Evolutionary conservation across 106 monocot species (phyloP).

Genomic region (Chionographis japonica): DNA sequence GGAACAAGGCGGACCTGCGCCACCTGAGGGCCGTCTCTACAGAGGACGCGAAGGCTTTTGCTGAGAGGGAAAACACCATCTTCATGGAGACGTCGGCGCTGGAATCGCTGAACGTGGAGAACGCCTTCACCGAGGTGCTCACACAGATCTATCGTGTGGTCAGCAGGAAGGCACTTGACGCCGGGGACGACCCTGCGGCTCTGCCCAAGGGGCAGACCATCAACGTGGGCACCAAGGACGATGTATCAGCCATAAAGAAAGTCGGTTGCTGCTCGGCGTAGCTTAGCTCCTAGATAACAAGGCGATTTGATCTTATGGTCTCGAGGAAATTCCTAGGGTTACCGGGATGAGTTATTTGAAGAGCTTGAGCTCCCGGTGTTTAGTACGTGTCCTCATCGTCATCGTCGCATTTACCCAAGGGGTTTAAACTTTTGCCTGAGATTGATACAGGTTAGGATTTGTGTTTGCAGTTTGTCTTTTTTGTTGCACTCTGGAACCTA

Average conservation of each 20-base stretch:
- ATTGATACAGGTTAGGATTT: too few species aligned
- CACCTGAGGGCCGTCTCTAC: conserved; percentile 39
- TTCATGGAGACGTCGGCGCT: conserved; percentile 57
- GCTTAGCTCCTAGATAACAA: too few species aligned
- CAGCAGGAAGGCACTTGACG: conserved; percentile 38
- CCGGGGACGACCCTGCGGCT: conserved; percentile 25
- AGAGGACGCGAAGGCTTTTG: conserved; percentile 38
- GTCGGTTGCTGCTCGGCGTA: conserved; percentile 39
- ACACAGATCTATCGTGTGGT: conserved; percentile 35
- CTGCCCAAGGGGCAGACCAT: conserved; percentile 42
- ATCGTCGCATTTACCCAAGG: too few species aligned
- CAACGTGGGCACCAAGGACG: conserved; percentile 29
- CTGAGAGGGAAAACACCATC: conserved; percentile 32
- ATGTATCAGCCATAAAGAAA: conserved; percentile 41
- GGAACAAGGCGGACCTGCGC: conserved; percentile 42
- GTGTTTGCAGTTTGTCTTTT: too few species aligned
- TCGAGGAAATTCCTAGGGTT: too few species aligned
- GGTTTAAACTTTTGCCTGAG: too few species aligned
- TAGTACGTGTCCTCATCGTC: too few species aligned
- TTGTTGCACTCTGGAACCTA: too few species aligned
- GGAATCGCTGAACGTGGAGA: conserved; percentile 41
- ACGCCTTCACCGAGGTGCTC: conserved; percentile 46
- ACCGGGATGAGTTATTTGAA: too few species aligned
- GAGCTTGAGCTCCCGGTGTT: too few species aligned
- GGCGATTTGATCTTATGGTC: too few species aligned